phyloP scores from a whole-genome alignment of 768 basidiomycete genomes.

The Mrakia blollopis region DNA sequence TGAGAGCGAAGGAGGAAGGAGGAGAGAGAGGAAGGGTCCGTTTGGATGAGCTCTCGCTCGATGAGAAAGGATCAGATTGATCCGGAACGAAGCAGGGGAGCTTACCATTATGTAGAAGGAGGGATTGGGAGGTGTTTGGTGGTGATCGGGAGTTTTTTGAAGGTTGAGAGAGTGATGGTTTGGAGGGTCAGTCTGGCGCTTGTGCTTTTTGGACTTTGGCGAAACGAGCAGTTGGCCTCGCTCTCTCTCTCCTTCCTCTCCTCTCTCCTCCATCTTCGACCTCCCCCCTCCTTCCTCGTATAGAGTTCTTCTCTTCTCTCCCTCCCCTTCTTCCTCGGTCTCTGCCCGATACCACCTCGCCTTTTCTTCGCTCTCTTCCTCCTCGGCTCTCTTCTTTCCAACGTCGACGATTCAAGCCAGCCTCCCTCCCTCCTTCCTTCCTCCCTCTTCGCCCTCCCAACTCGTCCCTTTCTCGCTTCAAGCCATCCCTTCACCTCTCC shows the following conservation, averaged over 20 bases:
- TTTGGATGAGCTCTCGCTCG: background rate
- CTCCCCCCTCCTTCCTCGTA: background rate
- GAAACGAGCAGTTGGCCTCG: background rate
- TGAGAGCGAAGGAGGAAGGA: background rate
- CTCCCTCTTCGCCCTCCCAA: background rate
- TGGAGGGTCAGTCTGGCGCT: background rate
- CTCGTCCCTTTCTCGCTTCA: background rate
- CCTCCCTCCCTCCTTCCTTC: background rate
- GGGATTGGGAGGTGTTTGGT: constrained; percentile 33
- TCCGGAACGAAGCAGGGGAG: background rate
- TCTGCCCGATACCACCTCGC: background rate
- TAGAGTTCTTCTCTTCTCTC: background rate
- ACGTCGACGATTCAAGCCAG: too few relatives aligned
- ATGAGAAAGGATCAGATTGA: constrained; percentile 30
- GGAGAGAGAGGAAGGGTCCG: background rate
- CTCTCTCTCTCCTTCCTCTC: background rate
- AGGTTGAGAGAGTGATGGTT: too few relatives aligned
- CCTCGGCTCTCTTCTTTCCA: background rate
- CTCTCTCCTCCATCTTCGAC: background rate
- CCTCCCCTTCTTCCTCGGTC: background rate
- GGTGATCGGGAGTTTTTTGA: background rate
- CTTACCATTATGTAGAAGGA: constrained; percentile 14
- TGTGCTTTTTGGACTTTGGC: background rate
- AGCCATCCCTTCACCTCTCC: background rate
- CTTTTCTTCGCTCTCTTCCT: background rate